These are phyloP conservation scores for Amylostereum areolatum DNA, from an alignment of 1,284 basidiomycete species.

Conservation along the genomic window DNA sequence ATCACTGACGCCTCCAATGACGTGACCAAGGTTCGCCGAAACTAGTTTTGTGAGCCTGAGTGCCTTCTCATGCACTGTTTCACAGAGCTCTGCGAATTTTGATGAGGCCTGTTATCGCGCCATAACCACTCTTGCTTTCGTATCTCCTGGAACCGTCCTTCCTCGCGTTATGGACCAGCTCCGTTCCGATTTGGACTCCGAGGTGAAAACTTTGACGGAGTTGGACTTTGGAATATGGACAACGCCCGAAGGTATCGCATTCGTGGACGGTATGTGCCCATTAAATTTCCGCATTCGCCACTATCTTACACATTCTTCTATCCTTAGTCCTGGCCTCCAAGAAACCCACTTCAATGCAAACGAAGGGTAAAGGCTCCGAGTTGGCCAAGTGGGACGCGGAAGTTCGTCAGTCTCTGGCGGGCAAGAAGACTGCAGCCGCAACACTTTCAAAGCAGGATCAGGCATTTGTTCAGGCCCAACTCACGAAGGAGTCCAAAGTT, in stretches of 20 bases:
- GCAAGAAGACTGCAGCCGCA: conserved; percentile 53
- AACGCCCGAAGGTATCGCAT: conserved; percentile 76
- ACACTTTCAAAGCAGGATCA: conserved; percentile 81
- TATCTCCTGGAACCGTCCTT: conserved; percentile 65
- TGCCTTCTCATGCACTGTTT: conserved; percentile 8
- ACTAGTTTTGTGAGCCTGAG: not conserved
- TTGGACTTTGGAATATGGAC: conserved; percentile 80
- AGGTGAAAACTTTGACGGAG: conserved; percentile 59
- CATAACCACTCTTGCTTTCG: conserved; percentile 72
- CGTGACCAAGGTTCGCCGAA: conserved; percentile 34
- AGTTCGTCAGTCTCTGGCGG: conserved; percentile 76
- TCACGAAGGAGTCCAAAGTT: conserved; percentile 69
- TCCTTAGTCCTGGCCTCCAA: conserved; percentile 58
- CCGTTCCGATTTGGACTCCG: conserved; percentile 54
- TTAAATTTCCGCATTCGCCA: not conserved
- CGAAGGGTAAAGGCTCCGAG: conserved; percentile 82
- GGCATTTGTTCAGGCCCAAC: conserved; percentile 72
- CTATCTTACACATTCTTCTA: conserved; percentile 2
- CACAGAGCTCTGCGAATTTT: conserved; percentile 29
- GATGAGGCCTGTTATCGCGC: conserved; percentile 69
- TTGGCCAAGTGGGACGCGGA: conserved; percentile 93
- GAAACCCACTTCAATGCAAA: conserved; percentile 45
- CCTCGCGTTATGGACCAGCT: conserved; percentile 68
- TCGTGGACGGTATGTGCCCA: conserved; percentile 63
- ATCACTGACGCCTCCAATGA: conserved; percentile 41